phyloP scores from a whole-genome alignment of 2,329 filamentous ascomycete species.

The Aureobasidium sp. region DNA sequence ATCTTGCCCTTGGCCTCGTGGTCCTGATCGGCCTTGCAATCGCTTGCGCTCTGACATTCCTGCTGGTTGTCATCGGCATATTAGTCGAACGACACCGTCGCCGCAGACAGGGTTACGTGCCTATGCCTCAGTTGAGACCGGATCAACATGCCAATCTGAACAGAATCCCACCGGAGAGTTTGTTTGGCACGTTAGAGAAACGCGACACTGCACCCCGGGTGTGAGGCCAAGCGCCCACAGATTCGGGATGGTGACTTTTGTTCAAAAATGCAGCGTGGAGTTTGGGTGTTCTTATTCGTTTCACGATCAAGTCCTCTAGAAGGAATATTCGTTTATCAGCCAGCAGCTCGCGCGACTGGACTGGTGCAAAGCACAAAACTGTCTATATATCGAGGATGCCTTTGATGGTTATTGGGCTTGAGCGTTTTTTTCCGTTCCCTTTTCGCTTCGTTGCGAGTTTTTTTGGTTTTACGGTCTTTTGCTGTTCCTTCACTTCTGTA shows the following conservation, averaged over 20 bases:
- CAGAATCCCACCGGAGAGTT: constrained; percentile 43
- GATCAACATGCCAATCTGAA: constrained; percentile 43
- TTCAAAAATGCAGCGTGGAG: constrained; percentile 9
- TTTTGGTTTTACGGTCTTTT: background rate
- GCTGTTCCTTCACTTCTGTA: constrained; percentile 2
- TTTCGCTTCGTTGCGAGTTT: background rate
- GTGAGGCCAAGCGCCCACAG: background rate
- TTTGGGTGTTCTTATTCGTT: constrained; percentile 10
- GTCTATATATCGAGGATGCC: background rate
- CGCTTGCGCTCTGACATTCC: constrained; percentile 66
- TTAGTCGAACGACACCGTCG: constrained; percentile 68
- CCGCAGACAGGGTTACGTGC: constrained; percentile 70
- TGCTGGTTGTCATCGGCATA: constrained; percentile 69
- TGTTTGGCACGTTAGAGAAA: constrained; percentile 26
- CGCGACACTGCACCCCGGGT: constrained; percentile 18
- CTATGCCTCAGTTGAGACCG: constrained; percentile 53
- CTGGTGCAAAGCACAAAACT: constrained; percentile 2
- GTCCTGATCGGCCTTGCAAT: constrained; percentile 77
- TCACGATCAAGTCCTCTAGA: background rate
- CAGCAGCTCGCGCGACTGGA: background rate
- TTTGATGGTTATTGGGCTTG: background rate
- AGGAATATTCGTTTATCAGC: background rate
- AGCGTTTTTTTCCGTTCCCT: background rate
- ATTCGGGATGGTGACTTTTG: background rate
- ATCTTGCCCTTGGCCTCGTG: constrained; percentile 67